These are phyloP conservation scores for Sherardia arvensis DNA, from an alignment of 257 asterid genomes.

Conservation along the genomic window DNA sequence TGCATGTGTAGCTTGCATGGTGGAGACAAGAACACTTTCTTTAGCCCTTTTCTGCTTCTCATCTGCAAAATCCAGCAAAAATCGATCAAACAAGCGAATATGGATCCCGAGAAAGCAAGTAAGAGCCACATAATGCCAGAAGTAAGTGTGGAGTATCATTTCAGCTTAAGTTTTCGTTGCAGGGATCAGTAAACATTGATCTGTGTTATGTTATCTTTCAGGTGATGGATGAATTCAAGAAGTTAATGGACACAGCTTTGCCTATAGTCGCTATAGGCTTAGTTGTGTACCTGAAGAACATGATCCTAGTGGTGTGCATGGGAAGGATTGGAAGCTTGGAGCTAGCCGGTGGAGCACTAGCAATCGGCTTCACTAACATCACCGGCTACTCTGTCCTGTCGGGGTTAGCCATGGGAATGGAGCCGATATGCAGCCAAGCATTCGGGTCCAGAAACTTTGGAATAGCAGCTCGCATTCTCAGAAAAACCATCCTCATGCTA, in stretches of 20 bases:
- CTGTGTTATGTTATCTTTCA: slow-evolving; percentile 20
- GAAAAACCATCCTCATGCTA: slow-evolving; percentile 53
- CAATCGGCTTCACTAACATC: slow-evolving; percentile 91
- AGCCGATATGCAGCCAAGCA: slow-evolving; percentile 89
- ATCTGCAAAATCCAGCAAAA: slow-evolving; percentile 10
- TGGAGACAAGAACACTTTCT: slow-evolving; percentile 11
- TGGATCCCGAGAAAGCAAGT: slow-evolving; percentile 45
- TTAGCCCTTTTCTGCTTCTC: not conserved
- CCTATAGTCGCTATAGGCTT: slow-evolving; percentile 76
- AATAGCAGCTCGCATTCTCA: slow-evolving; percentile 46
- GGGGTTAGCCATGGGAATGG: slow-evolving; percentile 95
- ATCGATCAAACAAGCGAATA: slow-evolving; percentile 29
- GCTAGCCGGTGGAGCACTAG: slow-evolving; percentile 94
- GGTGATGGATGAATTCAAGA: slow-evolving; percentile 72
- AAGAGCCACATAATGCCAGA: slow-evolving; percentile 43
- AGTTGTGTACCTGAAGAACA: slow-evolving; percentile 67
- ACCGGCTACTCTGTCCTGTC: slow-evolving; percentile 87
- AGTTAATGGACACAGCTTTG: slow-evolving; percentile 44
- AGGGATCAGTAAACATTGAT: not conserved
- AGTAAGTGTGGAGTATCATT: slow-evolving; percentile 37
- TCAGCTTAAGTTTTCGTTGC: slow-evolving; percentile 4
- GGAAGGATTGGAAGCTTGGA: slow-evolving; percentile 86
- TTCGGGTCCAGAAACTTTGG: slow-evolving; percentile 69
- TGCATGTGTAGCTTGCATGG: slow-evolving; percentile 22
- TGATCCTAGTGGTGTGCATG: slow-evolving; percentile 79